Percentiles rank a stretch among this genome's conserved stretches.
Evolutionary conservation across 352 stramenopile genomes (phyloP).

Genomic region (Globisporangium yorkense): DNA sequence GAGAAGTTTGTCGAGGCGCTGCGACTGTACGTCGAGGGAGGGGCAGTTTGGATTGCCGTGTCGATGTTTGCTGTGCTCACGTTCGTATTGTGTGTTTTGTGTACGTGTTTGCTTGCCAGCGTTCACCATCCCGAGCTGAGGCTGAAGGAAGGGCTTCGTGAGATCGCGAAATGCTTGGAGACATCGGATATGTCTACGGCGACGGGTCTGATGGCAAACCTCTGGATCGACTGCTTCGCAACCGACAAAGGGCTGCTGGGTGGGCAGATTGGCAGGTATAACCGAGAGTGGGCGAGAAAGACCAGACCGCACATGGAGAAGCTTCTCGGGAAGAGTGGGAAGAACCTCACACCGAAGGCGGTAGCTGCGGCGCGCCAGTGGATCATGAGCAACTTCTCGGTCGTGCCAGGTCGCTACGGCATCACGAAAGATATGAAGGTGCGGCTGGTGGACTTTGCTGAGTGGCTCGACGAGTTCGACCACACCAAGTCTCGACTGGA

Average conservation of each 20-base stretch:
- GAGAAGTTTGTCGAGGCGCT: slow-evolving; percentile 79
- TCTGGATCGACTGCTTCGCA: slow-evolving; percentile 68
- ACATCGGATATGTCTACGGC: slow-evolving; percentile 30
- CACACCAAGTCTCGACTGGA: slow-evolving; percentile 60
- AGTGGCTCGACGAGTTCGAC: slow-evolving; percentile 84
- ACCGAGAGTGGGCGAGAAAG: slow-evolving; percentile 58
- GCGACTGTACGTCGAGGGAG: slow-evolving; percentile 36
- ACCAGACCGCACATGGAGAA: slow-evolving; percentile 58
- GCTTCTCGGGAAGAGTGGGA: slow-evolving; percentile 61
- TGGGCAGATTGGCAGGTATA: slow-evolving; percentile 65
- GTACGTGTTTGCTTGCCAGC: slow-evolving; percentile 16
- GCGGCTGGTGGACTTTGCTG: slow-evolving; percentile 73
- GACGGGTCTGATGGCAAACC: slow-evolving; percentile 22
- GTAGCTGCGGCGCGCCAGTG: slow-evolving; percentile 56
- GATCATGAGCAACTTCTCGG: slow-evolving; percentile 65
- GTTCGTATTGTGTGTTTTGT: slow-evolving; percentile 2
- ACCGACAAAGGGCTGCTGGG: slow-evolving; percentile 42
- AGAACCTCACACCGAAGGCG: slow-evolving; percentile 44
- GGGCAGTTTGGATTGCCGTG: neutral
- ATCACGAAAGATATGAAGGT: slow-evolving; percentile 82
- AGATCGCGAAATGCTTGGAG: slow-evolving; percentile 62
- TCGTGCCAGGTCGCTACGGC: slow-evolving; percentile 58
- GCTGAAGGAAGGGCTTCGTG: slow-evolving; percentile 70
- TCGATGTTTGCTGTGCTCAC: neutral
- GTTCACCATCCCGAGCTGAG: slow-evolving; percentile 77